Conservation (phyloP, 371 early-diverging fungal species). For the Cokeromyces recurvatus region DNA sequence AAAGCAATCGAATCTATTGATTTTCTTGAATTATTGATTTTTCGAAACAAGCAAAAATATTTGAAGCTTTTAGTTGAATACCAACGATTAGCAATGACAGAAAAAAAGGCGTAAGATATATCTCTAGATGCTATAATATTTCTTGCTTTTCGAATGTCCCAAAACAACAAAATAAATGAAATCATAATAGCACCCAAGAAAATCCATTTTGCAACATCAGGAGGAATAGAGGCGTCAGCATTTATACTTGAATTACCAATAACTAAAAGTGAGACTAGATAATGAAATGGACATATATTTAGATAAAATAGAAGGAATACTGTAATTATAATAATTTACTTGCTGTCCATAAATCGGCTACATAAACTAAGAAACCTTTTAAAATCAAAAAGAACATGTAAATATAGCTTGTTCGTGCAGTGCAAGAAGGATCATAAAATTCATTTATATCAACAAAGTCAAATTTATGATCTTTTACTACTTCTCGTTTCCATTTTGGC, state of each 20-base stretch:
- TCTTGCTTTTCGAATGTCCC: conserved; percentile 71
- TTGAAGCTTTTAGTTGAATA: conserved; percentile 58
- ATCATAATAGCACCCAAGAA: conserved; percentile 71
- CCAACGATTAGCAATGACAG: conserved; percentile 69
- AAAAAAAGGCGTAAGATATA: conserved; percentile 79
- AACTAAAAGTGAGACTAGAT: conserved; percentile 19
- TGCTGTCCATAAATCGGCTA: conserved; percentile 69
- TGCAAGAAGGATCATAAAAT: conserved; percentile 55
- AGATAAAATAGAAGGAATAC: too few relatives aligned
- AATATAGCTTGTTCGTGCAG: conserved; percentile 49
- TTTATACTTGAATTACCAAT: conserved; percentile 51
- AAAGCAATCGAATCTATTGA: conserved; percentile 71
- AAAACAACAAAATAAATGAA: conserved; percentile 67
- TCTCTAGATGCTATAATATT: conserved; percentile 64
- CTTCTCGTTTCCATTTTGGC: conserved; percentile 78
- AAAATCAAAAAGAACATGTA: conserved; percentile 70
- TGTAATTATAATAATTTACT: conserved; percentile 29
- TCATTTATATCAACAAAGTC: conserved; percentile 85
- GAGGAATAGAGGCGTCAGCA: conserved; percentile 48
- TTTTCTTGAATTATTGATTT: conserved; percentile 67
- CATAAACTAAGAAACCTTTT: conserved; percentile 72
- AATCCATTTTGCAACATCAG: conserved; percentile 51
- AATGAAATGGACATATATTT: too few relatives aligned
- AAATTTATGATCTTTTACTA: conserved; percentile 85
- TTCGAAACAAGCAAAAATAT: conserved; percentile 83